Conservation (phyloP, 2,329 filamentous ascomycete genomes). For the Pseudodiploospora longispora region DNA sequence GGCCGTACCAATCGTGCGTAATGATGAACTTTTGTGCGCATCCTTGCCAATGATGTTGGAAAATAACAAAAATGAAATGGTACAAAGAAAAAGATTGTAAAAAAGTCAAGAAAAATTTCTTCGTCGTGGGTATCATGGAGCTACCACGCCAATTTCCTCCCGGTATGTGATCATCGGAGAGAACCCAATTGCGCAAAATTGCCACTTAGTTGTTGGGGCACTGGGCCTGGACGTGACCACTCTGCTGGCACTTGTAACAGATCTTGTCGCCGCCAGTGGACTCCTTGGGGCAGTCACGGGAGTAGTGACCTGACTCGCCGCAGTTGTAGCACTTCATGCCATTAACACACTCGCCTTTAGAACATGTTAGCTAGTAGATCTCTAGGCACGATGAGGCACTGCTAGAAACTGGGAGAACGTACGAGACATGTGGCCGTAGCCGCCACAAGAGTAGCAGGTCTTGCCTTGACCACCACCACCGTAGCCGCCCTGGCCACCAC, state of each 20-base stretch:
- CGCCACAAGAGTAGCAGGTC: slow-evolving; percentile 98
- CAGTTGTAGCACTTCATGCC: slow-evolving; percentile 99
- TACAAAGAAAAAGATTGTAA: slow-evolving; percentile 13
- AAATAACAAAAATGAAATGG: slow-evolving; percentile 12
- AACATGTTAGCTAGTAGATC: slow-evolving; percentile 12
- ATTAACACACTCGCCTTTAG: slow-evolving; percentile 81
- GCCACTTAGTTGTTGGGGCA: slow-evolving; percentile 70
- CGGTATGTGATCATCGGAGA: slow-evolving; percentile 12
- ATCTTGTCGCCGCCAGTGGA: slow-evolving; percentile 81
- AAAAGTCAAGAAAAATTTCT: slow-evolving; percentile 17
- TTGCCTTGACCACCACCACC: slow-evolving; percentile 54
- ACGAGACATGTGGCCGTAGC: slow-evolving; percentile 93
- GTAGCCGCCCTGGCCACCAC: slow-evolving; percentile 36
- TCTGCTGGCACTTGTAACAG: slow-evolving; percentile 90
- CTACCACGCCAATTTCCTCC: slow-evolving; percentile 31
- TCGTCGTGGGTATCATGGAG: slow-evolving; percentile 36
- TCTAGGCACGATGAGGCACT: neutral
- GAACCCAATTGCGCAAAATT: slow-evolving; percentile 11
- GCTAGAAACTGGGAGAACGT: slow-evolving; percentile 23
- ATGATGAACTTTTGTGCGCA: slow-evolving; percentile 19
- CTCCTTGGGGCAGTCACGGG: slow-evolving; percentile 92
- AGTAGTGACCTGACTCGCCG: slow-evolving; percentile 86
- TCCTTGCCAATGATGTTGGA: slow-evolving; percentile 11
- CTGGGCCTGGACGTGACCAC: slow-evolving; percentile 84
- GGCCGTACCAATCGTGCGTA: slow-evolving; percentile 23